Conservation (phyloP, 768 basidiomycete genomes). For the Tulasnella sp. region DNA sequence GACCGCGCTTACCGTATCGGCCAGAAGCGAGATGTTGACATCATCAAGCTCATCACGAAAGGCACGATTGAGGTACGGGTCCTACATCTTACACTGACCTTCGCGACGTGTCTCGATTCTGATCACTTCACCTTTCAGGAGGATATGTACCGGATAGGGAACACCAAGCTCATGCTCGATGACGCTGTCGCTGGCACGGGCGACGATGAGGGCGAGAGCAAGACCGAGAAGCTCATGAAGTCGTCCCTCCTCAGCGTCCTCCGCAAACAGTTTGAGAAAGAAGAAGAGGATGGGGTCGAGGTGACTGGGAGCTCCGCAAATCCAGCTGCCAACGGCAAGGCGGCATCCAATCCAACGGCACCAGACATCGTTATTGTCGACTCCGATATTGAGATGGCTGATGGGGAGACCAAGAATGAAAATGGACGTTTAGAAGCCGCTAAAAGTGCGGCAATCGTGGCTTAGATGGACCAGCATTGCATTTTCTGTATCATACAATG, state of each 20-base stretch:
- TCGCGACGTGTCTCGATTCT: not conserved
- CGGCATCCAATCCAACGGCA: not conserved
- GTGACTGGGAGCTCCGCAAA: not conserved
- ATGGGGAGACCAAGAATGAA: not conserved
- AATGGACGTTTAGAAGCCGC: not conserved
- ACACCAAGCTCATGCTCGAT: slow-evolving; percentile 86
- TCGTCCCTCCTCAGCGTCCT: slow-evolving; percentile 77
- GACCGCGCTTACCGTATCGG: slow-evolving; percentile 97
- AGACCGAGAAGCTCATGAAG: slow-evolving; percentile 74
- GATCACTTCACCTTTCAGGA: slow-evolving; percentile 39
- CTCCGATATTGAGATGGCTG: not conserved
- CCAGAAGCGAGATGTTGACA: slow-evolving; percentile 88
- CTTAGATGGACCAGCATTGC: not conserved
- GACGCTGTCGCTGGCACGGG: slow-evolving; percentile 84
- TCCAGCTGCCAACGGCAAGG: not conserved
- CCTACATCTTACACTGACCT: not conserved
- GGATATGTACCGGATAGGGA: slow-evolving; percentile 83
- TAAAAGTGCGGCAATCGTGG: not conserved
- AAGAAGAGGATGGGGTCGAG: slow-evolving; percentile 34
- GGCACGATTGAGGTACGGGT: slow-evolving; percentile 67
- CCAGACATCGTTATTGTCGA: not conserved
- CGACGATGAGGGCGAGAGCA: slow-evolving; percentile 44
- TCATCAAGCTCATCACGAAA: slow-evolving; percentile 85
- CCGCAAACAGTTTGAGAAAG: slow-evolving; percentile 68
- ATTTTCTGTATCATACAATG: not conserved